Base-by-base conservation (phyloP, 805 yeast genomes). In the Clavispora fructus region DNA sequence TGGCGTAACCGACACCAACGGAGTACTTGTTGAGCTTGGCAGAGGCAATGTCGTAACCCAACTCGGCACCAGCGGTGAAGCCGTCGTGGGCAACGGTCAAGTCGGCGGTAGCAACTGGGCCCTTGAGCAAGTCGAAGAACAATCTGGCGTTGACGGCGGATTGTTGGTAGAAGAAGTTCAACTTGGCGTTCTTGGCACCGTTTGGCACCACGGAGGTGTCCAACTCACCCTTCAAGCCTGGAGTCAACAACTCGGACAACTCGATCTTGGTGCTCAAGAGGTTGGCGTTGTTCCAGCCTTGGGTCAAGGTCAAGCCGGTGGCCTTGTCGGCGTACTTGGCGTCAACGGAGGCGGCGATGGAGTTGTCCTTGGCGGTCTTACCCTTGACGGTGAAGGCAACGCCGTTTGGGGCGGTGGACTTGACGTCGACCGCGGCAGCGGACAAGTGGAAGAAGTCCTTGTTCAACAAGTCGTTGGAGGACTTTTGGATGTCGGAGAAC, bases 201-300 rank as follows among this genome's bases (percentile, higher is more conserved):
- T 75, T 77, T 68, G 99, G 99, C 55, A 87, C 80, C 65, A 87
- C 85, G 42, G 87, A 77, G 55, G 97, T 87, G 67, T 85, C 83
- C 64, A 94, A 76, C 73, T 91, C 96, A 59, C 94, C 85, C 78
- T 90, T 92, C 63, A 94, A 80, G 61, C 98, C 97, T 61, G 95
- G 96, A 51, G 97, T 85, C 73, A 92, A 80, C 61, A 89, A 86
- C 71, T 91, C 95, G 49, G 84, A 79, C 62, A 94, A 79, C 77
- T 92, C 97, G 60, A 94, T 79, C 80, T 89, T 92, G 75, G 98
- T 87, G 78, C 82, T 85, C 66, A 94, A 77, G 55, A 85, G 79
- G 72, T 92, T 92, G 70, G 95, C 85, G 61, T 95, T 88, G 76
- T 91, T 85, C 97, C 98, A 91, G 66, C 97, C 96, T 79, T 94